Base-by-base conservation (phyloP, 768 basidiomycete species). In the Nevesoporus exiguus region DNA sequence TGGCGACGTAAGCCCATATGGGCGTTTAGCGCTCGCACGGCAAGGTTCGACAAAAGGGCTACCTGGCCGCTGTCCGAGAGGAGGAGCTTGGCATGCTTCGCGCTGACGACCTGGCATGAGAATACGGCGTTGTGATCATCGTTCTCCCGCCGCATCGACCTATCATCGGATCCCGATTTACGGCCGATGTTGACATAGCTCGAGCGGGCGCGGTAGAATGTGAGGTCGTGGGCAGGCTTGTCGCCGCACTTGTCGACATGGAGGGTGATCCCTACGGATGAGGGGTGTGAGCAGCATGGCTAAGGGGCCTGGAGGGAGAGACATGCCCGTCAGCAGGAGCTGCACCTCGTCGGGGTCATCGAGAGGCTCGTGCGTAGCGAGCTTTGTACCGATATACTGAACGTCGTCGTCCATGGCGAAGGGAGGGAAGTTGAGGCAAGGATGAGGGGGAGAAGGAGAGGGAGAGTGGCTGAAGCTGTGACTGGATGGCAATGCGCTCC, bases 61-160 rank as follows among this genome's bases (percentile, higher is more conserved):
- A 90, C 88, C 74, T 80, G 78, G 43, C 88, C 86, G 57, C 77
- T 79, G 61, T 88, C 84, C 5, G 84, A 76, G 68, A 90, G 85
- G 21, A 79, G 77, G 55, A 92, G 83, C 76, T 83, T 88, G 52
- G 89, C 88, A 73, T 92, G 89, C 63, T 74, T 80, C 24, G 89
- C 80, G 67, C 86, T 89, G 58, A 92, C 85, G 43, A 91, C 89
- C 29, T 87, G 84, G 64, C 89, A 90, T 46, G 82, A 72, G 59
- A 90, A 90, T 68, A 83, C 78, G 15, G 82, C 86, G 52, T 76
- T 77, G 51, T 77, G 76, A 46, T 67, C 66, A 24, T 77, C 75
- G 47, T 68, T 69, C 52, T 73, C 75, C 44, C 69, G 64, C 45
- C 70, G 65, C 69, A 74, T 68, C 57, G 71, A 66, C 54, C 66